Conservation (phyloP, 2,329 filamentous ascomycete species). For the Lojkania enalia region DNA sequence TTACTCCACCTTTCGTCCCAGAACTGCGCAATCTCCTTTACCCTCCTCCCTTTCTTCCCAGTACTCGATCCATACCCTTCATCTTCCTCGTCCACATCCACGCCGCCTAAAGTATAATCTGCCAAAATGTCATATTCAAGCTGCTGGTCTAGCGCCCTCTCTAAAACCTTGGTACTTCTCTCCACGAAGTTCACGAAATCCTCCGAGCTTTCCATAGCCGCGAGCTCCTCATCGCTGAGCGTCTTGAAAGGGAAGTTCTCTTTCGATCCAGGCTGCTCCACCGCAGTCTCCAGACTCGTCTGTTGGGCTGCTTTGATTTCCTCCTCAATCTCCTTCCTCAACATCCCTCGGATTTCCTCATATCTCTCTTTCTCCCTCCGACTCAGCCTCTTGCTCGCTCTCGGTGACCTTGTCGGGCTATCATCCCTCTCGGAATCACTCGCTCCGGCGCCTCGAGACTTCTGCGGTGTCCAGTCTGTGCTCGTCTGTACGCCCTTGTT, state of each 20-base stretch:
- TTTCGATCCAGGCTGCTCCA: slow-evolving; percentile 50
- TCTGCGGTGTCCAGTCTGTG: slow-evolving; percentile 67
- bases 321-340: slow-evolving; percentile 89
- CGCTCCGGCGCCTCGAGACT: slow-evolving; percentile 57
- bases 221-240: slow-evolving; percentile 81
- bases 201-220: slow-evolving; percentile 86
- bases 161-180: slow-evolving; percentile 93
- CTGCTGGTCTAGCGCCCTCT: slow-evolving; percentile 90
- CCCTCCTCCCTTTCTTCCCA: slow-evolving; percentile 71
- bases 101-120: slow-evolving; percentile 84
- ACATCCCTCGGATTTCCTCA: slow-evolving; percentile 82
- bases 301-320: slow-evolving; percentile 73
- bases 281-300: slow-evolving; percentile 38
- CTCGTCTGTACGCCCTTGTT: slow-evolving; percentile 95
- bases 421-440: slow-evolving; percentile 65
- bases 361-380: slow-evolving; percentile 79
- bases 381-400: slow-evolving; percentile 72
- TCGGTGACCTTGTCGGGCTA: slow-evolving; percentile 55
- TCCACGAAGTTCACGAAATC: slow-evolving; percentile 97
- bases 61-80: slow-evolving; percentile 69
- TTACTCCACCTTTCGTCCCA: slow-evolving; percentile 96
- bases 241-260: slow-evolving; percentile 74
- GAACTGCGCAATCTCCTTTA: slow-evolving; percentile 90
- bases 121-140: slow-evolving; percentile 95
- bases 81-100: slow-evolving; percentile 80